Conservation (phyloP, 2,329 filamentous ascomycete genomes). For the Atkinsonella texensis region DNA sequence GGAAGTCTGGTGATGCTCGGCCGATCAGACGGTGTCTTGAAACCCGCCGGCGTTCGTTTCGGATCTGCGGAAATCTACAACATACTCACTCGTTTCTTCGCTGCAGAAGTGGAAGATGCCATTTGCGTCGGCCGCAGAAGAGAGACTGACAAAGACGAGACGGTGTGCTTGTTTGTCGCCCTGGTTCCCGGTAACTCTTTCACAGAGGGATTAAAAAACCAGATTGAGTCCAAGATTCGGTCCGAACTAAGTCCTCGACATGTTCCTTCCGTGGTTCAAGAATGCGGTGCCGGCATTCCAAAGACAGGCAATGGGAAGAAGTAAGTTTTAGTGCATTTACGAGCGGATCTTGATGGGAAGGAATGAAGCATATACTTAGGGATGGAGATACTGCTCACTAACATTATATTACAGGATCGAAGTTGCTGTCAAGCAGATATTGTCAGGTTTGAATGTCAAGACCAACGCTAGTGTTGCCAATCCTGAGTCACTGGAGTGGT, state of each 20-base stretch:
- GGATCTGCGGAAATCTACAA: conserved; percentile 96
- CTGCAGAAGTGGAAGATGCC: conserved; percentile 66
- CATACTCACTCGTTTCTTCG: conserved; percentile 74
- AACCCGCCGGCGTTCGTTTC: conserved; percentile 84
- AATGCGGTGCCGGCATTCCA: conserved; percentile 70
- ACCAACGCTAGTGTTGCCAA: conserved; percentile 92
- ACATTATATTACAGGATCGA: conserved; percentile 51
- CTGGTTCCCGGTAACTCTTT: conserved; percentile 50
- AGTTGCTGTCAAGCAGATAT: conserved; percentile 89
- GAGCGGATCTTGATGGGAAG: too few relatives aligned
- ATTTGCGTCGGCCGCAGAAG: conserved; percentile 74
- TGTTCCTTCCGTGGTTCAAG: conserved; percentile 72
- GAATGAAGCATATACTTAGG: too few relatives aligned
- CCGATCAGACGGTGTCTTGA: conserved; percentile 82
- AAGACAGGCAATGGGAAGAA: conserved; percentile 95
- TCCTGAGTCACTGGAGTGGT: conserved; percentile 79
- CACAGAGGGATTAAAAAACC: conserved; percentile 43
- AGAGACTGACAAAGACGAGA: conserved; percentile 64
- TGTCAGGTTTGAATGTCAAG: conserved; percentile 77
- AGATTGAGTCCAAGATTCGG: conserved; percentile 57
- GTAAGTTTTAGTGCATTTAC: conserved; percentile 32
- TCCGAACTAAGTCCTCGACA: conserved; percentile 78
- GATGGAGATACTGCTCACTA: conserved; percentile 3
- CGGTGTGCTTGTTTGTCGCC: conserved; percentile 79
- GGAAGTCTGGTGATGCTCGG: conserved; percentile 84